A percentile compares a stretch with the other conserved stretches of the same genome.
Conservation (phyloP, 1,284 basidiomycete genomes). For the Fomitiporia mediterranea region DNA sequence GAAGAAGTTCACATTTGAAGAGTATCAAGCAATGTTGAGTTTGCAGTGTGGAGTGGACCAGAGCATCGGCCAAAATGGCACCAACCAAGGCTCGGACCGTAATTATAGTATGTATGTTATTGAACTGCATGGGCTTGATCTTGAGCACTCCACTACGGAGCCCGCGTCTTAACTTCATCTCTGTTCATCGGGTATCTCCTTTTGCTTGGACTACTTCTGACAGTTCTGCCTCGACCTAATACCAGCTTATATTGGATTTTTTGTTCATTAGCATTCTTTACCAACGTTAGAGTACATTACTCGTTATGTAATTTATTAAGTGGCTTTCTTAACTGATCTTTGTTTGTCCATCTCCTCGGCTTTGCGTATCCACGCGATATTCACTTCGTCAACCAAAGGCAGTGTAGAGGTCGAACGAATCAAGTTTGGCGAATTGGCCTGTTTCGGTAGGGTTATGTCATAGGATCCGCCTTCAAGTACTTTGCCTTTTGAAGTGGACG, state of each 20-base stretch:
- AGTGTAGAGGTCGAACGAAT: constrained; percentile 19
- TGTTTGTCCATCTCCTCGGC: constrained; percentile 20
- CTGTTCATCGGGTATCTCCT: background rate
- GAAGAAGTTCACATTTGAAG: constrained; percentile 77
- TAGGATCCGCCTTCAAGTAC: constrained; percentile 24
- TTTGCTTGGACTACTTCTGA: background rate
- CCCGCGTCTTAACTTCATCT: background rate
- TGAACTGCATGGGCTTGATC: constrained; percentile 73
- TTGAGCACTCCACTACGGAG: constrained; percentile 42
- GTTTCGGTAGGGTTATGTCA: constrained; percentile 30
- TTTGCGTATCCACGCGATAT: constrained; percentile 34
- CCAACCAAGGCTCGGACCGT: constrained; percentile 52
- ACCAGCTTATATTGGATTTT: background rate
- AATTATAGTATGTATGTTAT: constrained; percentile 79
- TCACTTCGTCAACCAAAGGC: constrained; percentile 27
- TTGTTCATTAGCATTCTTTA: background rate
- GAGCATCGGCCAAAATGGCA: constrained; percentile 43
- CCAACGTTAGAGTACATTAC: constrained; percentile 3
- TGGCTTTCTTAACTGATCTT: background rate
- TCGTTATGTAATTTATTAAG: constrained; percentile 10
- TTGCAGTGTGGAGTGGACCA: constrained; percentile 81
- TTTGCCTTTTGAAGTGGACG: constrained; percentile 4
- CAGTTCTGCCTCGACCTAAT: background rate
- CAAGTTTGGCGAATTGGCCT: constrained; percentile 25
- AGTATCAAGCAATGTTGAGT: constrained; percentile 86